phyloP scores from a whole-genome alignment of 73 alveolate genomes.

The Uronychia setigera region DNA sequence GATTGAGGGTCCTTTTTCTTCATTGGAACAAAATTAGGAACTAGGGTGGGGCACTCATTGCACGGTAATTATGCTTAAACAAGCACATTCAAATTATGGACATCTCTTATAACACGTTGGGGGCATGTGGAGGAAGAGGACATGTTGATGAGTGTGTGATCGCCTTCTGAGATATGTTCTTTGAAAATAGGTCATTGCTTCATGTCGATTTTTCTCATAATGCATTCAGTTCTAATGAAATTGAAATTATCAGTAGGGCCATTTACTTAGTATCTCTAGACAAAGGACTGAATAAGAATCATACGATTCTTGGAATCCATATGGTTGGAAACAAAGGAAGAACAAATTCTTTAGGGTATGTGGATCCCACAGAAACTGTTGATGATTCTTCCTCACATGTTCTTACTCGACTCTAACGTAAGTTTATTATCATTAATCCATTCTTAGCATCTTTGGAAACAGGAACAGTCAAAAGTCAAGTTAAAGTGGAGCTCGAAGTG shows the following conservation, averaged over 20 bases:
- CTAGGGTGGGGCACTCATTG: slow-evolving; percentile 31
- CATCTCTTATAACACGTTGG: slow-evolving; percentile 57
- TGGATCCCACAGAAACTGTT: slow-evolving; percentile 3
- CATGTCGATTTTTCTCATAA: slow-evolving; percentile 52
- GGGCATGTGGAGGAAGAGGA: slow-evolving; percentile 28
- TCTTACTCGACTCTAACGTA: slow-evolving; percentile 54
- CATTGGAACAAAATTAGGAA: slow-evolving; percentile 51
- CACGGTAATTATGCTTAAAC: slow-evolving; percentile 34
- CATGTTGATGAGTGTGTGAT: slow-evolving; percentile 12
- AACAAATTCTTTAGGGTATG: slow-evolving; percentile 58
- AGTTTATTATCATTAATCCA: not conserved
- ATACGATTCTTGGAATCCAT: slow-evolving; percentile 60
- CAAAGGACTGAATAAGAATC: slow-evolving; percentile 54
- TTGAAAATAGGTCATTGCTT: slow-evolving; percentile 3
- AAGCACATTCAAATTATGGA: slow-evolving; percentile 38
- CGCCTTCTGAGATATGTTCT: slow-evolving; percentile 7
- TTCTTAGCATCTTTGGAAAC: slow-evolving; percentile 28
- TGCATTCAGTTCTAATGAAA: slow-evolving; percentile 12
- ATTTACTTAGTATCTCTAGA: not conserved
- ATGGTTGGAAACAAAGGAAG: slow-evolving; percentile 61
- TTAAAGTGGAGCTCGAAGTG: slow-evolving; percentile 29
- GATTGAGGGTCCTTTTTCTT: slow-evolving; percentile 19
- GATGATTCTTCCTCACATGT: slow-evolving; percentile 21
- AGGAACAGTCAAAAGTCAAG: slow-evolving; percentile 19
- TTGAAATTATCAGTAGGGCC: slow-evolving; percentile 43